phyloP scores from a whole-genome alignment of 768 basidiomycete genomes.

The Boletus vermiculosoides region DNA sequence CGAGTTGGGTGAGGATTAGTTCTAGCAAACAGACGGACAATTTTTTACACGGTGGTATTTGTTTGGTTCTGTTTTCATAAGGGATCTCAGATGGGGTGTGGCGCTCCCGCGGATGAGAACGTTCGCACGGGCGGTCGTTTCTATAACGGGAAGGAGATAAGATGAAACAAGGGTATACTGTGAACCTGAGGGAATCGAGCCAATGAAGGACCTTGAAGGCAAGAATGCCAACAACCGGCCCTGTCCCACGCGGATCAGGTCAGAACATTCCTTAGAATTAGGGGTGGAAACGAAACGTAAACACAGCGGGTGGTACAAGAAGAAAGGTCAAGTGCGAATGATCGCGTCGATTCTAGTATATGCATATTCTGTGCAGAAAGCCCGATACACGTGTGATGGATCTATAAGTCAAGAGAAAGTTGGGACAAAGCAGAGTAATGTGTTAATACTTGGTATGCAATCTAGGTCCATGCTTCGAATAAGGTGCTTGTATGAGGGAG shows the following conservation, averaged over 20 bases:
- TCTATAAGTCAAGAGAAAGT: constrained; percentile 14
- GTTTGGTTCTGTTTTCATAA: constrained; percentile 16
- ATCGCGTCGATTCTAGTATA: constrained; percentile 15
- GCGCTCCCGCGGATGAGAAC: neutral
- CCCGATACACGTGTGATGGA: constrained; percentile 7
- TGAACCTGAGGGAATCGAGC: neutral
- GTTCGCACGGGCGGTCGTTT: neutral
- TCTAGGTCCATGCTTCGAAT: constrained; percentile 15
- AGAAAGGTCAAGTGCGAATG: constrained; percentile 7
- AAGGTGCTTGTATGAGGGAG: constrained; percentile 9
- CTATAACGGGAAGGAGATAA: neutral
- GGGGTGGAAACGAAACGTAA: constrained; percentile 5
- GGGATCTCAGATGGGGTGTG: neutral
- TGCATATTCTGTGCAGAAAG: constrained; percentile 12
- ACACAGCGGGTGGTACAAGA: constrained; percentile 18
- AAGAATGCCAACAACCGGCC: neutral
- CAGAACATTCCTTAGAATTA: constrained; percentile 8
- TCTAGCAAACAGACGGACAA: neutral
- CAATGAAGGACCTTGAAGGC: neutral
- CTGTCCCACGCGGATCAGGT: neutral
- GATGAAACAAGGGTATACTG: neutral
- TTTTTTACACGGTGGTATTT: neutral
- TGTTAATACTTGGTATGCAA: constrained; percentile 14
- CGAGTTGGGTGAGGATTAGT: too few relatives aligned
- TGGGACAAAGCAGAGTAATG: neutral